Evolutionary conservation across 495 filamentous ascomycete species (phyloP), one percentile per base, ranked within the genome.

Genomic region (Penicillium bovifimosum): DNA sequence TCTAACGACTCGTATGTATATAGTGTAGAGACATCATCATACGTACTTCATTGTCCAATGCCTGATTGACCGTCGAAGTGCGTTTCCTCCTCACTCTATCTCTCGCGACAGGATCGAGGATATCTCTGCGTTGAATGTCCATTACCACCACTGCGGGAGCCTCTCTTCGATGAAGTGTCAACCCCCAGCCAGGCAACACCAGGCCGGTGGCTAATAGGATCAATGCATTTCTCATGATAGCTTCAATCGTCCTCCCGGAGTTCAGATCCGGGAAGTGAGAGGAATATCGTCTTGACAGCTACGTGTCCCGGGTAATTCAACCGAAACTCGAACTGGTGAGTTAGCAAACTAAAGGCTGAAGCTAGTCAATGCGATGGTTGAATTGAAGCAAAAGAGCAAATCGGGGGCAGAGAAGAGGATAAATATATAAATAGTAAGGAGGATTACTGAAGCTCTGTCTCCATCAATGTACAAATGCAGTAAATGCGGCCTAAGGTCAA

Each of bases 21-120:
- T 24, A 24, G 38, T 17, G 40, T 52, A 20, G 16, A 24, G 2
- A 9, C 2, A 17, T 32, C 20, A 13, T 53, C 62, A 45, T 27
- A 17, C 26, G 3, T 57, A 76, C 69, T 64, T 76, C 71, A 52
- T 79, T 79, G 36, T 72, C 63, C 41, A 79, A 55, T 8, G 51
- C 42, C 34, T 71, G 64, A 17, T 49, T 58, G 20, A 77, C 59
- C 36, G 65, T 68, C 35, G 60, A 52, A 24, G 56, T 58, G 40
- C 73, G 64, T 44, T 70, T 72, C 41, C 72, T 59, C 44, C 73
- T 66, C 13, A 52, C 43, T 10, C 55, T 60, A 47, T 73, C 67
- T 56, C 73, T 60, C 14, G 57, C 46, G 2, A 68, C 59, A 0
- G 69, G 73, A 50, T 74, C 49, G 1, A 51, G 6, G 0, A 72